These are phyloP conservation scores for Penicillium capsulatum DNA, from an alignment of 2,329 filamentous ascomycete genomes.

Conservation along the genomic window DNA sequence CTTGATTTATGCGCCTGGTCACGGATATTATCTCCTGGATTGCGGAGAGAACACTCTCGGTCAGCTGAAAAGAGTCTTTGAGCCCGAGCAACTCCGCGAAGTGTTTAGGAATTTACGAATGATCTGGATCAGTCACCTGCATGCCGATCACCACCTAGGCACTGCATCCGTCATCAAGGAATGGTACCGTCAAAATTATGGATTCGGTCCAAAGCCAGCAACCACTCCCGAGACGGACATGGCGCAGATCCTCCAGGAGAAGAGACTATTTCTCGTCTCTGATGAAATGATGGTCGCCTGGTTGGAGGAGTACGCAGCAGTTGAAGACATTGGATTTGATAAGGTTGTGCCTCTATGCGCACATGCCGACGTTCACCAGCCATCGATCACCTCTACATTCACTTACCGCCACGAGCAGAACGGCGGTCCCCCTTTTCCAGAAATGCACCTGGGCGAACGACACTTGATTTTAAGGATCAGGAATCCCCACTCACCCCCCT, in stretches of 20 bases:
- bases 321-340: conserved; percentile 72
- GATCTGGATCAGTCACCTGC: conserved; percentile 91
- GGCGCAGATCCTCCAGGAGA: conserved; percentile 38
- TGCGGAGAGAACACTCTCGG: conserved; percentile 89
- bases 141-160: conserved; percentile 94
- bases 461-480: conserved; percentile 26
- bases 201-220: conserved; percentile 36
- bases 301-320: conserved; percentile 71
- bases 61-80: conserved; percentile 72
- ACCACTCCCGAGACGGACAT: conserved; percentile 33
- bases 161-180: conserved; percentile 74
- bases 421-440: conserved; percentile 25
- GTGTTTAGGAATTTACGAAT: conserved; percentile 73
- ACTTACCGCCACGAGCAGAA: conserved; percentile 28
- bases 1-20: conserved; percentile 74
- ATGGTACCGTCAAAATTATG: conserved; percentile 63
- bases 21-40: conserved; percentile 87
- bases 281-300: conserved; percentile 68
- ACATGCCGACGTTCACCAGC: conserved; percentile 19
- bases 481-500: conserved; percentile 33
- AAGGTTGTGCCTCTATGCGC: conserved; percentile 50
- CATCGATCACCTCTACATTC: conserved; percentile 25
- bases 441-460: conserved; percentile 18
- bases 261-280: conserved; percentile 62
- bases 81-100: conserved; percentile 59